phyloP scores from a whole-genome alignment of 106 monocot species.

The Dioscorea zingiberensis region DNA sequence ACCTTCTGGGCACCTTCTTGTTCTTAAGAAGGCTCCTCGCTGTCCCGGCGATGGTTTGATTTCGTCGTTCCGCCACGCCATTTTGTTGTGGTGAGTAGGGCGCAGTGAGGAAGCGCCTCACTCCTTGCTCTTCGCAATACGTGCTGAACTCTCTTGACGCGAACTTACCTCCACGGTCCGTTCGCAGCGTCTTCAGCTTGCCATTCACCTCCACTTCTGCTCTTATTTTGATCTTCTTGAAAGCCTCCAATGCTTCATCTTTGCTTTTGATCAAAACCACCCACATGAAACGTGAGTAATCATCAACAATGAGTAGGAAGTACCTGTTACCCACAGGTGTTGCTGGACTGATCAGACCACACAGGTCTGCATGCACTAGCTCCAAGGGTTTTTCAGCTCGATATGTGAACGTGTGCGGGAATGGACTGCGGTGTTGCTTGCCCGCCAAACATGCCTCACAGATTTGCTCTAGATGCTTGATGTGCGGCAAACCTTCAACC shows the following conservation, averaged over 20 bases:
- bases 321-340: too few species aligned
- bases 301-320: slow-evolving; percentile 16
- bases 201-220: not conserved
- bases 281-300: slow-evolving; percentile 14
- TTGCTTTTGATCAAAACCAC: slow-evolving; percentile 1
- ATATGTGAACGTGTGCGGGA: too few species aligned
- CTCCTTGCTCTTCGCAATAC: too few species aligned
- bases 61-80: slow-evolving; percentile 4
- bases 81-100: slow-evolving; percentile 10
- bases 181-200: not conserved
- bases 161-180: slow-evolving; percentile 11
- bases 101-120: too few species aligned
- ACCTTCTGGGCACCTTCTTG: not conserved
- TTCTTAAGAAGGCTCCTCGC: too few species aligned
- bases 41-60: slow-evolving; percentile 9
- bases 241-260: not conserved
- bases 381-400: slow-evolving; percentile 3
- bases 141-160: not conserved
- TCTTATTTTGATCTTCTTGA: not conserved
- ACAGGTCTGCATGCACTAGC: not conserved
- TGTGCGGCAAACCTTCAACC: too few species aligned
- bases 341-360: too few species aligned
- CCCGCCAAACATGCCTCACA: too few species aligned
- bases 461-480: too few species aligned
- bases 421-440: too few species aligned